A percentile compares a stretch with the other conserved stretches of the same genome.
Evolutionary conservation across 768 basidiomycete species (phyloP).

Genomic region (Psilocybe azurescens): DNA sequence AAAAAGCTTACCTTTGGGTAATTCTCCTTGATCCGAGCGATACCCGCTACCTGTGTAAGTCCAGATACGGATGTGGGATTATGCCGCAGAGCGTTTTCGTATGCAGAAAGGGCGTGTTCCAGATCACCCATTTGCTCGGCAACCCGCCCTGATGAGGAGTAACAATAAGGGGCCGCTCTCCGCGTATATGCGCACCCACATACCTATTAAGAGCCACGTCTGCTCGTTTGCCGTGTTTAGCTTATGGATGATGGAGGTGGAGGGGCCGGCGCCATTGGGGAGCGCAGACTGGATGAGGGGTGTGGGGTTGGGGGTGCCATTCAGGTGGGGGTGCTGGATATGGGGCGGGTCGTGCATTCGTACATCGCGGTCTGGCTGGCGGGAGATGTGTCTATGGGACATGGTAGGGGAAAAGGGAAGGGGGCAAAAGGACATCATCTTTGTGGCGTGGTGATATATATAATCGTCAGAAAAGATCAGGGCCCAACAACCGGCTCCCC

Average conservation of each 20-base stretch:
- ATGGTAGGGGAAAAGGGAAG: conserved; percentile 43
- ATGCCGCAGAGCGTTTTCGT: conserved; percentile 95
- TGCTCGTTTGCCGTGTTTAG: conserved; percentile 89
- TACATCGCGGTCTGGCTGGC: conserved; percentile 51
- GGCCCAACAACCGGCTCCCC: conserved; percentile 48
- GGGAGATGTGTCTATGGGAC: conserved; percentile 67
- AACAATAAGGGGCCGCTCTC: no score
- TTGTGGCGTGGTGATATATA: conserved; percentile 60
- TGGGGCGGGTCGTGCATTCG: no score
- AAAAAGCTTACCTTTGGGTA: conserved; percentile 82
- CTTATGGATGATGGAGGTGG: conserved; percentile 67
- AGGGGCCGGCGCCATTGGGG: conserved; percentile 37
- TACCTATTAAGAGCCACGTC: conserved; percentile 95
- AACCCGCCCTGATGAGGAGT: conserved; percentile 71
- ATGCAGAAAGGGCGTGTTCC: conserved; percentile 90
- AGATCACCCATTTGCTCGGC: conserved; percentile 96
- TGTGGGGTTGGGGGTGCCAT: conserved; percentile 59
- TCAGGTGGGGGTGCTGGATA: conserved; percentile 66
- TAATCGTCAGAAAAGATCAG: conserved; percentile 52
- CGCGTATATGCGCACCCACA: conserved; percentile 21
- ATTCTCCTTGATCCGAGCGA: conserved; percentile 97
- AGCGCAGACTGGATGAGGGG: conserved; percentile 37
- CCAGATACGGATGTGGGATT: conserved; percentile 91
- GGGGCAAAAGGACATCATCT: conserved; percentile 53
- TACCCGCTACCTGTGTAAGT: conserved; percentile 92